Evolutionary conservation across 2,329 filamentous ascomycete genomes (phyloP), one percentile per base, ranked within the genome.

Genomic region (Hypoxylon sp.): DNA sequence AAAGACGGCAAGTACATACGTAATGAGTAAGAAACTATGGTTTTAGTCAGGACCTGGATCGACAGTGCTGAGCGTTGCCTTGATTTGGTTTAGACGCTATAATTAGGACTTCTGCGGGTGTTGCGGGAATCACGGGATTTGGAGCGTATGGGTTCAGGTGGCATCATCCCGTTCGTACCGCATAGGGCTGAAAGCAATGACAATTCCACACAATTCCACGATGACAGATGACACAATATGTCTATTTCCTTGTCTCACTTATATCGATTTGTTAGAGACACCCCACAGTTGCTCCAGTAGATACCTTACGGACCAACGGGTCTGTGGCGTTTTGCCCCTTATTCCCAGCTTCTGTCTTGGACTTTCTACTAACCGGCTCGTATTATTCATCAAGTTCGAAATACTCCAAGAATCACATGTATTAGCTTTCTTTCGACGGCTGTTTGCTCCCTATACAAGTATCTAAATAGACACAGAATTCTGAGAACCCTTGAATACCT

Each of bases 61-160:
- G n/a, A 44, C 10, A 17, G 10, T 44, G 4, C 39, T 6, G 22
- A 4, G 17, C 14, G 39, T 8, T 22, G 39, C 4, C n/a, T 44
- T 22, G 39, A 44, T 44, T 44, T 22, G 8, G 39, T 22, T 44
- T 22, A 44, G 39, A 22, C 8, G 9, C 39, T 22, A 44, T 44
- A 22, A 50, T 14, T 50, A 26, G 48, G 26, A 14, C n/a, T 1
- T 4, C 1, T 9, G 48, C 48, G 48, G 48, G 3, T 33, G 29
- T 33, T 31, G 48, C 48, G 48, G 48, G 26, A 33, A 35, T 19
- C 9, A 29, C 48, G 48, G 48, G n/a, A 31, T 31, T 35, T 19
- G 48, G 3, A 44, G 39, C 39, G 22, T 22, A 22, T 44, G 17
- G 39, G 13, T 44, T 17, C 22, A 3, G 19, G 9, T 17, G 35